Base-by-base conservation (phyloP, 23 red algal genomes). In the Gracilaria vermiculophylla region DNA sequence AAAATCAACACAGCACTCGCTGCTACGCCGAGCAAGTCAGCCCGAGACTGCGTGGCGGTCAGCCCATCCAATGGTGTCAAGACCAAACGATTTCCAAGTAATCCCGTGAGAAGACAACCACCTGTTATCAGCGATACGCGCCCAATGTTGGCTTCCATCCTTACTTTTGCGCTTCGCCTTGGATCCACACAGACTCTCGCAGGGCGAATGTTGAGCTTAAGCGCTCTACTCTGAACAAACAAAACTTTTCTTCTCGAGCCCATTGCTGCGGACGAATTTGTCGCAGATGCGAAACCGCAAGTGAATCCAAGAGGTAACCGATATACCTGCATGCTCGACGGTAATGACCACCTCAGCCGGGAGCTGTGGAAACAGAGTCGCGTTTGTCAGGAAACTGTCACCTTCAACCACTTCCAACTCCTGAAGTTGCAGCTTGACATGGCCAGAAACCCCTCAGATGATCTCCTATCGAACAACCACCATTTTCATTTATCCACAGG, bases 21-120 rank as follows among this genome's bases (percentile, higher is more conserved):
- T 70, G 58, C 53, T 19, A 93, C 79, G 14, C 78, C 90, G 67
- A 93, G 69, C 32, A 93, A 53, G 47, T 93, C 90, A 16, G 77
- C 62, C n/a, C 90, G 67, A 1, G 90, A 84, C 47, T 93, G 80
- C 24, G 90, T 75, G 16, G 72, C 43, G 11, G 90, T 53, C 25
- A 91, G 58, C 2, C 53, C n/a, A 55, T 81, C 73, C 17, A 91
- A 75, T 67, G 87, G 87, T 24, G 87, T 91, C 33, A 91, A 81
- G 9, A 80, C 3, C 33, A 91, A 57, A 34, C 87, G 57, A 60
- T 91, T 91, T 33, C 47, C 69, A n/a, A 91, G 87, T 27, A 91
- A 48, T 41, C 43, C 73, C 2, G 87, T 73, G 16, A 91, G 72
- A 2, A 81, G 37, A 47, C 67, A 73, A 45, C 67, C 67, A 48